Evolutionary conservation across 2,329 filamentous ascomycete genomes (phyloP).

Genomic region (Trichophyton mentagrophytes): DNA sequence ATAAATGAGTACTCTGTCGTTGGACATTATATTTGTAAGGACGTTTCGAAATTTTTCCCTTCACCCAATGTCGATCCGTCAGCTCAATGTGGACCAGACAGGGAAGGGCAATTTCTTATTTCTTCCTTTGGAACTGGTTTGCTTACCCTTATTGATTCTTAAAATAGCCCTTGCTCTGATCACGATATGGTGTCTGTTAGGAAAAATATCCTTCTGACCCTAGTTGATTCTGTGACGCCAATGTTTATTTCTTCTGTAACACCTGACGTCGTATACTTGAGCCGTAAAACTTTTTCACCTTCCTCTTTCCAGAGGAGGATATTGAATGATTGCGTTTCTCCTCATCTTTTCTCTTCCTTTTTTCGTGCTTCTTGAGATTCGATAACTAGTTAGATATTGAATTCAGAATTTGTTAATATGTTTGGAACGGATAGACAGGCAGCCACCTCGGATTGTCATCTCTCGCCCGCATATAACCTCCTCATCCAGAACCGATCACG

Average conservation of each 20-base stretch:
- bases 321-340: background rate
- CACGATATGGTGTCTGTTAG: background rate
- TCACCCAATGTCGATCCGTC: background rate
- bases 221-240: background rate
- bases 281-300: background rate
- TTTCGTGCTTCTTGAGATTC: too few relatives aligned
- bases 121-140: background rate
- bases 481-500: background rate
- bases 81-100: background rate
- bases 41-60: background rate
- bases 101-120: background rate
- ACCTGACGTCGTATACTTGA: background rate
- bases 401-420: background rate
- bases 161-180: conserved; percentile 4
- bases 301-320: background rate
- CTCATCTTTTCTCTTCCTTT: background rate
- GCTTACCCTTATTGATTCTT: background rate
- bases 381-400: background rate
- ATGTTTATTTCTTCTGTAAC: conserved; percentile 5
- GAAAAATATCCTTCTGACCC: background rate
- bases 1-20: background rate
- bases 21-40: background rate
- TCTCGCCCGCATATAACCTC: background rate
- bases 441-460: background rate
- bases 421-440: background rate